A percentile compares a stretch with the other conserved stretches of the same genome.
phyloP scores from a whole-genome alignment of 192 early-diverging fungal genomes.

The Entomortierella chlamydospora region DNA sequence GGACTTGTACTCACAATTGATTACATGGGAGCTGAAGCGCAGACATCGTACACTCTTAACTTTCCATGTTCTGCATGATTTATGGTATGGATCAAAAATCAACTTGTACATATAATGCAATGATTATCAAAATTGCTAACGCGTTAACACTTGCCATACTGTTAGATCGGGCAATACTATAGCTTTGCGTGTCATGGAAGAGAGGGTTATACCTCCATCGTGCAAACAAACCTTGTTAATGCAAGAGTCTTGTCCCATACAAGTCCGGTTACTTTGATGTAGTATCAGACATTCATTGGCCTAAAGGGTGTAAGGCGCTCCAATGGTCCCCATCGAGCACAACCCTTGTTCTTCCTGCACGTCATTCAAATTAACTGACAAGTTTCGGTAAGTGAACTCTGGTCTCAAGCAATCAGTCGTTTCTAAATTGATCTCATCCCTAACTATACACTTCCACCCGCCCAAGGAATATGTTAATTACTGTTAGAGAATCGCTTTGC shows the following conservation, averaged over 20 bases:
- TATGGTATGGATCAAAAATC: constrained; percentile 50
- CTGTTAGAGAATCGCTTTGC: constrained; percentile 68
- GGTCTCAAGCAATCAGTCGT: constrained; percentile 66
- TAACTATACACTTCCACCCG: constrained; percentile 75
- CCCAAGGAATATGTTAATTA: constrained; percentile 68
- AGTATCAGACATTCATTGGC: constrained; percentile 55
- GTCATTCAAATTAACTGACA: constrained; percentile 70
- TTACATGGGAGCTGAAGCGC: constrained; percentile 76
- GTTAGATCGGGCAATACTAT: constrained; percentile 84
- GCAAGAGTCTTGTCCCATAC: constrained; percentile 66
- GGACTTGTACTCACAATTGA: constrained; percentile 82
- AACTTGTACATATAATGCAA: neutral
- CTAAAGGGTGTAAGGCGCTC: constrained; percentile 37
- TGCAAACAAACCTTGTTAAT: constrained; percentile 67
- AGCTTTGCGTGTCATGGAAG: constrained; percentile 78
- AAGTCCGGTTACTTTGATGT: constrained; percentile 71
- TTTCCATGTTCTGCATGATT: constrained; percentile 77
- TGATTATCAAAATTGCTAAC: too few relatives aligned
- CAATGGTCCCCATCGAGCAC: constrained; percentile 34
- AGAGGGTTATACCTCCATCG: constrained; percentile 75
- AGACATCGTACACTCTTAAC: constrained; percentile 78
- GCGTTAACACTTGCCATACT: too few relatives aligned
- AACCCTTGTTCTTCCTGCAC: constrained; percentile 69
- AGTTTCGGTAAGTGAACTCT: constrained; percentile 59
- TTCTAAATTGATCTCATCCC: constrained; percentile 74